Base-by-base conservation (phyloP, 805 yeast species). In the Wickerhamiella parazyma region DNA sequence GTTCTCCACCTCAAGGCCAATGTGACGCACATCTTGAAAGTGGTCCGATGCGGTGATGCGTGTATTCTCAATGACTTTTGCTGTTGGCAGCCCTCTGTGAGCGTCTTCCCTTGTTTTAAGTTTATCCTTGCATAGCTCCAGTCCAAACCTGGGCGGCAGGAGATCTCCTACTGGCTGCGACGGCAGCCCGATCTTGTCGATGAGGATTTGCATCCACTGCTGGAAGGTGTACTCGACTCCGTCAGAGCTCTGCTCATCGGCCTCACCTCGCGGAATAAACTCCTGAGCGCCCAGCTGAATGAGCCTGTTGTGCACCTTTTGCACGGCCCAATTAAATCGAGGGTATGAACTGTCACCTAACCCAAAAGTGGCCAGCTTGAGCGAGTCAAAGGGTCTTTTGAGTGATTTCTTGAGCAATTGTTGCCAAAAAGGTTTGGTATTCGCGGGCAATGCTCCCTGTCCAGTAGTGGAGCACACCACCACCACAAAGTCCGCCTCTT, bases 321-420 rank as follows among this genome's bases (percentile, higher is more conserved):
- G 72, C 29, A 80, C 73, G n/a, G 95, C 95, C 68, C 77, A 78
- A 61, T 91, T 89, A 63, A 75, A 91, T 50, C 80, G 73, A 4
- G 93, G 83, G 58, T 91, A 91, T 1, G 94, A 79, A 0, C 94
- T 79, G 59, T 91, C 97, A 20, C 99, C 99, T 1, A 91, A 63
- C 0, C 98, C 99, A 55, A 91, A 80, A 1, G 85, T 71, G 2
- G 89, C 73, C 51, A 86, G 68, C 14, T 65, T 60, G 9, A 83
- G 52, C 0, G 51, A 22, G 65, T 91, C 70, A 6, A 89, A 70
- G 50, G 75, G 77, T 56, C 71, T 75, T 56, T 72, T 74, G 6
- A 89, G 70, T 50, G 75, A 76, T 56, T 71, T 75, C 56, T 72
- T 74, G 45, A 84, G 70, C 52, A 91, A 60, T 48, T 80, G 75